Conservation (phyloP, 345 rosid genomes). For the Salix koriyanagi region DNA sequence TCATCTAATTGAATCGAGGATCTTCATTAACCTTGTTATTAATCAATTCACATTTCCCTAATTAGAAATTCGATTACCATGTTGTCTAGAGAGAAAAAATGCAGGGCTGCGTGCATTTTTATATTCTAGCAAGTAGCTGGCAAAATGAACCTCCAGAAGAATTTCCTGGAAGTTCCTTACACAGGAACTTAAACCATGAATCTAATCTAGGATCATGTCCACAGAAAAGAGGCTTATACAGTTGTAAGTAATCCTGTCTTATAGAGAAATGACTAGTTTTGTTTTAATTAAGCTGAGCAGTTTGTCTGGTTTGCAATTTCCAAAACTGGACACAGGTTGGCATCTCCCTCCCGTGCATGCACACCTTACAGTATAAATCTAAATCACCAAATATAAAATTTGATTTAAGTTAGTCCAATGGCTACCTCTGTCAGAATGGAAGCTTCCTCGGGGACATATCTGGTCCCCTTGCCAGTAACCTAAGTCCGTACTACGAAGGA, state of each 20-base stretch:
- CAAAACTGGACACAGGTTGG: conserved; percentile 23
- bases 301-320: conserved; percentile 9
- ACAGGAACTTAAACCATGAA: neutral
- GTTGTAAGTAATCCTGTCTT: neutral
- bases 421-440: conserved; percentile 12
- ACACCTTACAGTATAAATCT: neutral
- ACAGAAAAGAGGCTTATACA: conserved; percentile 4
- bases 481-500: conserved; percentile 42
- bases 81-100: neutral
- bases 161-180: conserved; percentile 4
- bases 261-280: neutral
- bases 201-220: conserved; percentile 2
- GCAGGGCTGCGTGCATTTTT: neutral
- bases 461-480: conserved; percentile 24
- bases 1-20: neutral
- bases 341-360: conserved; percentile 33
- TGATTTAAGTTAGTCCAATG: conserved; percentile 1
- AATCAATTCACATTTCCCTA: neutral
- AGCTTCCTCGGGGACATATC: conserved; percentile 18
- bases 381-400: neutral
- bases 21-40: neutral
- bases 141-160: conserved; percentile 1
- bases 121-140: neutral
- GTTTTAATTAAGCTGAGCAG: neutral
- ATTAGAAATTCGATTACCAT: neutral